These are phyloP conservation scores for Skeletonema grethae DNA, from an alignment of 108 stramenopile genomes.

Conservation along the genomic window DNA sequence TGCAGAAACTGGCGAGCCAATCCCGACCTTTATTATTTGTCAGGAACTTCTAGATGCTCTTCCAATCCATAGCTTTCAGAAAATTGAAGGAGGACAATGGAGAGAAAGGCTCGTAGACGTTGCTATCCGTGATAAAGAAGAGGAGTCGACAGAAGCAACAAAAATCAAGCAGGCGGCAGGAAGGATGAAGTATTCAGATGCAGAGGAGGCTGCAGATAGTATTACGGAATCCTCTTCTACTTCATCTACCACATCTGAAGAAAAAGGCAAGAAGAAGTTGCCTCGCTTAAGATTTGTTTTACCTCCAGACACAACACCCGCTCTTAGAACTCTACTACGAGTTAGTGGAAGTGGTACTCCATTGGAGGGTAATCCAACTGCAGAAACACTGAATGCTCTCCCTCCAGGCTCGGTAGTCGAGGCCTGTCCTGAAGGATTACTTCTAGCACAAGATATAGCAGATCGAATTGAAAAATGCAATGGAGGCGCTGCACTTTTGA, in stretches of 20 bases:
- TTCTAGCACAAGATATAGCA: slow-evolving; percentile 88
- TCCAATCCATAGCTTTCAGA: slow-evolving; percentile 93
- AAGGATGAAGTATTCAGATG: slow-evolving; percentile 16
- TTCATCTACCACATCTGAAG: not conserved
- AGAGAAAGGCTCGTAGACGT: slow-evolving; percentile 94
- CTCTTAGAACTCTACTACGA: slow-evolving; percentile 64
- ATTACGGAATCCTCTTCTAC: not conserved
- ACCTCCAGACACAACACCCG: slow-evolving; percentile 79
- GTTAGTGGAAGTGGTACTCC: slow-evolving; percentile 46
- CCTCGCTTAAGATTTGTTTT: slow-evolving; percentile 85
- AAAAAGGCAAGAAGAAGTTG: slow-evolving; percentile 25
- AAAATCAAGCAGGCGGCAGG: slow-evolving; percentile 21
- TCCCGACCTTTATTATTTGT: slow-evolving; percentile 70
- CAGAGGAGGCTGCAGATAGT: slow-evolving; percentile 5
- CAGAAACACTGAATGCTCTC: slow-evolving; percentile 25
- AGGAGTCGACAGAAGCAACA: slow-evolving; percentile 26
- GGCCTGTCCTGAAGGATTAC: slow-evolving; percentile 90
- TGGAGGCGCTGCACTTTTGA: slow-evolving; percentile 90
- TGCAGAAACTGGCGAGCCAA: slow-evolving; percentile 39
- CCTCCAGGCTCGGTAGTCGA: slow-evolving; percentile 85
- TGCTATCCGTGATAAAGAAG: slow-evolving; percentile 52
- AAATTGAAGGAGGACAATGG: slow-evolving; percentile 86
- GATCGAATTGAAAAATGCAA: slow-evolving; percentile 59
- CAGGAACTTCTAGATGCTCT: slow-evolving; percentile 97
- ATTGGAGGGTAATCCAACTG: slow-evolving; percentile 31